Base-by-base conservation (phyloP, 495 filamentous ascomycete species). In the Neurospora sp. region DNA sequence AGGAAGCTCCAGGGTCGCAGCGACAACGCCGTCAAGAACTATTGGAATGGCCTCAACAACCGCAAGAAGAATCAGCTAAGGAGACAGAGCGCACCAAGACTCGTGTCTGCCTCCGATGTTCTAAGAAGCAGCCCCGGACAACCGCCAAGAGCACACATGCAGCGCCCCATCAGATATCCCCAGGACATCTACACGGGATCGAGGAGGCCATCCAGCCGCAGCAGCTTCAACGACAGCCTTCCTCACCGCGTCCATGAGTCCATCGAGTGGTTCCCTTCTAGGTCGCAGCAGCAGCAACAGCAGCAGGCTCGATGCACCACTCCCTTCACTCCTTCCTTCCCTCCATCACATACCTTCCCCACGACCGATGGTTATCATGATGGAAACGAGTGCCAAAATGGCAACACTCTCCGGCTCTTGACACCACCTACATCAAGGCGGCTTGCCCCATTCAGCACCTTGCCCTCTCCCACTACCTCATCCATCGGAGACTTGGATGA, bases 1-100 rank as follows among this genome's bases (percentile, higher is more conserved):
- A 88, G 96, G 76, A 85, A 88, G 20, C 88, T 99, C 31, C 88
- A 91, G 20, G 95, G 94, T 74, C 90, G 96, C 76, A 97, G 94
- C 83, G 96, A 99, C 85, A 99, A 99, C 79, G 92, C 93, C 40
- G 94, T 99, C 69, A 99, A 99, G 88, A 99, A 99, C 83, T 98
- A 94, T 93, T 98, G 93, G 93, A 98, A 99, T 82, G 95, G 96
- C 41, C 92, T 92, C 78, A 91, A 93, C 90, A 97, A 98, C 83
- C 89, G 94, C 76, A 82, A 87, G 74, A 77, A 84, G 80, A 76
- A 82, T 3, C 53, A 65, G 53, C 53, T 65, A 8, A 65, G 53
- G 53, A 65, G 53, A 35, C 53, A 65, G 53, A 65, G 53, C 27
- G 53, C 53, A 65, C 53, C 53, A 35, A 65, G 53, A 65, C 53